Percentiles rank a stretch among this genome's conserved stretches.
These are phyloP conservation scores for Triticum turgidum DNA, from an alignment of 176 grass and related monocot species.

Conservation along the genomic window DNA sequence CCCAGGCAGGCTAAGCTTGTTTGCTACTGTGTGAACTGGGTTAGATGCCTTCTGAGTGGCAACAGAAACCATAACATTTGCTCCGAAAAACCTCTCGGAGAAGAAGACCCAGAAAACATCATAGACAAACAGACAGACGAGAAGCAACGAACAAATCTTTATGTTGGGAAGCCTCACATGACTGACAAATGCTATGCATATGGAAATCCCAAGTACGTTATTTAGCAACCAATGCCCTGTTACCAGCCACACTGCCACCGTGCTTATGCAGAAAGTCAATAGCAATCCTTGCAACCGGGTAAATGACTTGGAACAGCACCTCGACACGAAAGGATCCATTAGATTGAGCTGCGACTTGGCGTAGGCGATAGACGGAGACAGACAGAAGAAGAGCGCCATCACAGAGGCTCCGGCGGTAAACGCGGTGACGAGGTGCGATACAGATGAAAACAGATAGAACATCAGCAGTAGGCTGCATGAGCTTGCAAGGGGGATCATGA, in stretches of 20 bases:
- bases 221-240: conserved; percentile 96
- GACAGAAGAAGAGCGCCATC: conserved; percentile 85
- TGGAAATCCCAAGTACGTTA: conserved; percentile 80
- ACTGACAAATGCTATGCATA: conserved; percentile 95
- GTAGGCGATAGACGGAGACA: conserved; percentile 58
- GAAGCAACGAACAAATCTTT: conserved; percentile 85
- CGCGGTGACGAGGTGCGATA: conserved; percentile 76
- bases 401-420: conserved; percentile 76
- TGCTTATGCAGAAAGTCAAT: conserved; percentile 57
- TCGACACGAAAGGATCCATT: conserved; percentile 63
- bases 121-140: conserved; percentile 86
- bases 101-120: conserved; percentile 99
- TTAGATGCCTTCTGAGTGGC: conserved; percentile 98
- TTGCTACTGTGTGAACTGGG: conserved; percentile 83
- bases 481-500: conserved; percentile 85
- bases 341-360: conserved; percentile 51
- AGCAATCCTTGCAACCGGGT: conserved; percentile 67
- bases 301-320: conserved; percentile 88
- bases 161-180: conserved; percentile 97
- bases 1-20: conserved; percentile 87
- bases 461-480: conserved; percentile 86
- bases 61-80: conserved; percentile 99
- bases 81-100: conserved; percentile 92
- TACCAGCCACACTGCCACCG: conserved; percentile 68
- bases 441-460: conserved; percentile 98